phyloP scores from a whole-genome alignment of 345 rosid species.

The Citrus cavaleriei region DNA sequence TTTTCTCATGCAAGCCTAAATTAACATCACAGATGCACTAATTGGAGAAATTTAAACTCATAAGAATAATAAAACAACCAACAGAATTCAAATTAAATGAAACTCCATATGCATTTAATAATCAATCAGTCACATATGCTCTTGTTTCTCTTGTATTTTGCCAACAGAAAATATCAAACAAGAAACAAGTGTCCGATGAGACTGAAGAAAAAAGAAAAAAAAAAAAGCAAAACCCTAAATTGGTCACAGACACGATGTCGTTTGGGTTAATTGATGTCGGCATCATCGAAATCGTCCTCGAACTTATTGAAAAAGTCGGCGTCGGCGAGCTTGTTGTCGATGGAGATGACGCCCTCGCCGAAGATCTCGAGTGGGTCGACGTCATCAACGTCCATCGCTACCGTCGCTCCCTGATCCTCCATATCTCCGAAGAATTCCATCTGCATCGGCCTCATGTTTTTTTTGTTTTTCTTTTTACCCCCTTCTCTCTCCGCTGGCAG shows the following conservation, averaged over 20 bases:
- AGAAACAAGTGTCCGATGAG: not conserved
- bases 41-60: not conserved
- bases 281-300: constrained; percentile 86
- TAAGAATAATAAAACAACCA: not conserved
- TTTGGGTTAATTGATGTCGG: constrained; percentile 60
- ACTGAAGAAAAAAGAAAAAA: not conserved
- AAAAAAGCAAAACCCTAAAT: not conserved
- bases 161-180: not conserved
- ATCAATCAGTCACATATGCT: not conserved
- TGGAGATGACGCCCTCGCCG: constrained; percentile 54
- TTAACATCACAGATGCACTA: not conserved
- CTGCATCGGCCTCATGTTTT: constrained; percentile 68
- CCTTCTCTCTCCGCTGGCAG: not conserved
- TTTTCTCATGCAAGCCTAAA: not conserved
- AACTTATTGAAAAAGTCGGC: constrained; percentile 90
- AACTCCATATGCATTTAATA: not conserved
- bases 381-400: constrained; percentile 91
- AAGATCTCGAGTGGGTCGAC: constrained; percentile 67
- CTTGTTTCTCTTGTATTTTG: not conserved
- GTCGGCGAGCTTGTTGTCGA: constrained; percentile 71
- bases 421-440: constrained; percentile 59
- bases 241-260: not conserved
- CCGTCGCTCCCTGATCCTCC: constrained; percentile 70
- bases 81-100: not conserved
- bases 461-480: not conserved